Conservation (phyloP, 164 flowering plant species). For the Kalanchoe fedtschenkoi region DNA sequence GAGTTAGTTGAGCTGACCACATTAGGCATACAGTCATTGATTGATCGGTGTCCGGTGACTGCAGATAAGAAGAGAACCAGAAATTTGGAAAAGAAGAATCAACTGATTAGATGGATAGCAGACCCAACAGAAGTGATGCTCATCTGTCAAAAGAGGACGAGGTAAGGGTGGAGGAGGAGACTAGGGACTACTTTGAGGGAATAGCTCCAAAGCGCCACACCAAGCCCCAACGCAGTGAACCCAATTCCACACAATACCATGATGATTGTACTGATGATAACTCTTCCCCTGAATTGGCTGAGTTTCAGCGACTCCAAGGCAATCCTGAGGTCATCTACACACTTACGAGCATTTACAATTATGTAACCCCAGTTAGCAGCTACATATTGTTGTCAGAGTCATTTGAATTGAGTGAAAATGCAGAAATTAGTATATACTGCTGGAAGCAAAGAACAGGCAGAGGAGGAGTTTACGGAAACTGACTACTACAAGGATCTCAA, state of each 20-base stretch:
- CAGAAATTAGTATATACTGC: slow-evolving; percentile 48
- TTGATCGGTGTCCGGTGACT: not conserved
- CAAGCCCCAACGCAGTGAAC: slow-evolving; percentile 79
- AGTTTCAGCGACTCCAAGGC: slow-evolving; percentile 52
- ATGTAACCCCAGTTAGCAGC: too few relatives aligned
- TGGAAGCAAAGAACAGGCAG: slow-evolving; percentile 14
- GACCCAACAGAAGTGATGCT: slow-evolving; percentile 47
- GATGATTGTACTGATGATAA: slow-evolving; percentile 20
- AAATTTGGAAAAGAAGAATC: not conserved
- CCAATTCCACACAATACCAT: slow-evolving; percentile 30
- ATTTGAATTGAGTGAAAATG: too few relatives aligned
- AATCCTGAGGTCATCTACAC: slow-evolving; percentile 35
- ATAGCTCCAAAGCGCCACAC: slow-evolving; percentile 61
- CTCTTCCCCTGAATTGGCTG: slow-evolving; percentile 34
- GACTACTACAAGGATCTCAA: slow-evolving; percentile 81
- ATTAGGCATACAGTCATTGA: slow-evolving; percentile 1
- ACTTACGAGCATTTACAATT: not conserved
- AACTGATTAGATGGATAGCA: not conserved
- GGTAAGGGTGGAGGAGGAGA: slow-evolving; percentile 36
- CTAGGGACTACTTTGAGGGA: slow-evolving; percentile 50
- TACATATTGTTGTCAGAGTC: too few relatives aligned
- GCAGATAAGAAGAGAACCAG: not conserved
- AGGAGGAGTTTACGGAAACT: slow-evolving; percentile 72
- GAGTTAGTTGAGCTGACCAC: not conserved
- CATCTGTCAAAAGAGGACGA: slow-evolving; percentile 48